Percentiles rank a stretch among this genome's conserved stretches.
Evolutionary conservation across 2,329 filamentous ascomycete species (phyloP).

Genomic region (Camptophora hylomeconis): DNA sequence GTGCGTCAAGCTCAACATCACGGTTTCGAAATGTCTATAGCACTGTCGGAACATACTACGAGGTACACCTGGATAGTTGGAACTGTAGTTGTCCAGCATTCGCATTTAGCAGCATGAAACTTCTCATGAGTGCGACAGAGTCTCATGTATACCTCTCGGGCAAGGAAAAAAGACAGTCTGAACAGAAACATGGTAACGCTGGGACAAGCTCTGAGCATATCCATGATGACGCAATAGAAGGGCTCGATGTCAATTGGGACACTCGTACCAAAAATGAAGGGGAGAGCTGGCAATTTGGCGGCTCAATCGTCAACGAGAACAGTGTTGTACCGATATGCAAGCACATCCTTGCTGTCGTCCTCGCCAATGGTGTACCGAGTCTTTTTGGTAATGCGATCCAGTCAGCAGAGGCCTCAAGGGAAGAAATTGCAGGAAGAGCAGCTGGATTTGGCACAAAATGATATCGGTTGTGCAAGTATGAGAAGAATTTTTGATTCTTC

Average conservation of each 20-base stretch:
- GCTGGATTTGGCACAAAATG: no score
- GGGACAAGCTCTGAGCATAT: no score
- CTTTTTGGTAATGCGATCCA: constrained; percentile 46
- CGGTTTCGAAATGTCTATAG: constrained; percentile 7
- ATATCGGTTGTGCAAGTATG: no score
- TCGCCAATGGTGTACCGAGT: constrained; percentile 52
- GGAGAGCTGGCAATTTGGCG: constrained; percentile 25
- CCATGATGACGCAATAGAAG: no score
- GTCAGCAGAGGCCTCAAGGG: constrained; percentile 40
- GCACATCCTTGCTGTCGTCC: constrained; percentile 71
- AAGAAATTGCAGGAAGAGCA: constrained; percentile 62
- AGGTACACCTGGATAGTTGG: constrained; percentile 65
- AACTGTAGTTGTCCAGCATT: constrained; percentile 85
- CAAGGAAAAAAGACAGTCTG: neutral
- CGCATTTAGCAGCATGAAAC: constrained; percentile 40
- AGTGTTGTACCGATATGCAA: constrained; percentile 56
- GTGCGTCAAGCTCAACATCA: neutral
- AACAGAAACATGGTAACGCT: constrained; percentile 5
- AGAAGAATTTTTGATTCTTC: no score
- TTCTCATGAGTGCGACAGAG: constrained; percentile 1
- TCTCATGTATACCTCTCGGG: neutral
- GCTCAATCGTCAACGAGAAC: constrained; percentile 17
- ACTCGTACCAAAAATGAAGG: no score
- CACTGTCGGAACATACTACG: constrained; percentile 38
- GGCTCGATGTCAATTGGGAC: no score